A percentile compares a stretch with the other conserved stretches of the same genome.
phyloP scores from a whole-genome alignment of 495 filamentous ascomycete genomes.

The Hypoxylon subgilvum region DNA sequence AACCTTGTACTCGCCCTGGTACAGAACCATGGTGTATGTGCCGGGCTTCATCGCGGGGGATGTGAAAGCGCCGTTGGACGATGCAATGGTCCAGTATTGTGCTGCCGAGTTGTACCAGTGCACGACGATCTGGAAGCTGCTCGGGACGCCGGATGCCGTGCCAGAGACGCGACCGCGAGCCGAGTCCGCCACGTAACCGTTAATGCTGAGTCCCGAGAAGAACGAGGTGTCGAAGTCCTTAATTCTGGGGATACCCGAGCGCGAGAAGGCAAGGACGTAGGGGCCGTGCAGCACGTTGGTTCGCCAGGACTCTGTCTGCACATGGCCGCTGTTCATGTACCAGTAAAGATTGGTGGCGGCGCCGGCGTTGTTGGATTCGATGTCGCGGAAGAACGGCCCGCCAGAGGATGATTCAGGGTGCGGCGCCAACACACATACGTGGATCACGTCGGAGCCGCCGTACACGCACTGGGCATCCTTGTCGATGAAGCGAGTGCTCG shows the following conservation, averaged over 20 bases:
- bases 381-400: conserved; percentile 69
- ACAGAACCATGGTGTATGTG: conserved; percentile 70
- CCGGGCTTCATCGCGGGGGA: conserved; percentile 72
- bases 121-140: conserved; percentile 60
- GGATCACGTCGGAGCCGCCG: conserved; percentile 50
- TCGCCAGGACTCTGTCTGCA: conserved; percentile 66
- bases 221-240: conserved; percentile 61
- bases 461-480: conserved; percentile 67
- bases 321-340: conserved; percentile 72
- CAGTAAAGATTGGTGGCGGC: conserved; percentile 65
- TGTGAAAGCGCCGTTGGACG: conserved; percentile 60
- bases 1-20: conserved; percentile 67
- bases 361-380: conserved; percentile 67
- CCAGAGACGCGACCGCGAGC: conserved; percentile 65
- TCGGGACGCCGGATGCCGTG: conserved; percentile 57
- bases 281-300: conserved; percentile 71
- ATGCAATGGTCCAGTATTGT: conserved; percentile 68
- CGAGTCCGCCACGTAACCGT: conserved; percentile 61
- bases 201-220: conserved; percentile 62
- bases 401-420: conserved; percentile 60
- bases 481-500: conserved; percentile 69
- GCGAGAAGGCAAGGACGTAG: conserved; percentile 66
- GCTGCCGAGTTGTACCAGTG: conserved; percentile 70
- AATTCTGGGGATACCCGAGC: conserved; percentile 59
- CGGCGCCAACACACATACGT: conserved; percentile 60